Conservation (phyloP, 164 flowering plant genomes). For the Magnolia sinica region DNA sequence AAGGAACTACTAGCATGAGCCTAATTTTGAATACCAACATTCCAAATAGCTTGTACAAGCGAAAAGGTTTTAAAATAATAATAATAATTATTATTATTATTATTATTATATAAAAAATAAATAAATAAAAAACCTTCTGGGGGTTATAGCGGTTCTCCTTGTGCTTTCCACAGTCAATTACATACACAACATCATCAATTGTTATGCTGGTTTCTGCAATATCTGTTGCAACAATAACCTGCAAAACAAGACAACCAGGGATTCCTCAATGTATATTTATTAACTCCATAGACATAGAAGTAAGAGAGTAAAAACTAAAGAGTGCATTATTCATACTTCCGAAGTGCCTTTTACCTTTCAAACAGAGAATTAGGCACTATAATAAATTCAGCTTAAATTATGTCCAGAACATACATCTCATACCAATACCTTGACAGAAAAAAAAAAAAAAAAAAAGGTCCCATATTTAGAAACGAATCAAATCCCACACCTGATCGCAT, state of each 20-base stretch:
- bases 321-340: too few species aligned
- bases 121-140: constrained; percentile 53
- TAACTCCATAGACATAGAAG: too few species aligned
- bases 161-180: constrained; percentile 86
- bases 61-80: neutral
- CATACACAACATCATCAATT: constrained; percentile 92
- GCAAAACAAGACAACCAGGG: constrained; percentile 11
- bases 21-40: neutral
- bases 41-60: neutral
- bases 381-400: too few species aligned
- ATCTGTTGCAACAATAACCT: constrained; percentile 89
- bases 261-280: neutral
- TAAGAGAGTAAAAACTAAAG: too few species aligned
- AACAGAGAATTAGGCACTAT: too few species aligned
- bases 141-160: constrained; percentile 93
- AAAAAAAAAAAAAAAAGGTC: too few species aligned
- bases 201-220: constrained; percentile 97
- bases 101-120: neutral
- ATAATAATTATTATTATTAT: too few species aligned
- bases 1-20: neutral
- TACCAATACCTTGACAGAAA: too few species aligned
- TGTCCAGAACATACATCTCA: too few species aligned
- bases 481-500: too few species aligned
- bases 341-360: too few species aligned
- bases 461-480: too few species aligned